Percentiles rank a stretch among this genome's conserved stretches.
Conservation (phyloP, 306 rosid species). For the Acmispon strigosus region DNA sequence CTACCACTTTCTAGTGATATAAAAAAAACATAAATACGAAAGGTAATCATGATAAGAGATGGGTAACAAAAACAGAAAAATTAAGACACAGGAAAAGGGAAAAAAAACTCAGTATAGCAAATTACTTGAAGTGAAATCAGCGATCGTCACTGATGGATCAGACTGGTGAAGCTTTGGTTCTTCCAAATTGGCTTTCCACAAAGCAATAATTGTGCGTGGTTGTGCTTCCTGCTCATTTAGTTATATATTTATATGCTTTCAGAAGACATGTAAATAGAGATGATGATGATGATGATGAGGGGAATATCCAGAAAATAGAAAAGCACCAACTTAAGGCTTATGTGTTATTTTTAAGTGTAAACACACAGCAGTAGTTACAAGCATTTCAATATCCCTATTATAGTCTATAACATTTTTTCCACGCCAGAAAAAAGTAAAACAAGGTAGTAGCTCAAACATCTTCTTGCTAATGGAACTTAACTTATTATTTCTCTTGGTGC, state of each 20-base stretch:
- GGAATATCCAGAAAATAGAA: neutral
- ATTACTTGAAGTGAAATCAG: slow-evolving; percentile 50
- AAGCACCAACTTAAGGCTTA: slow-evolving; percentile 6
- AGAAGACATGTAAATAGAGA: slow-evolving; percentile 14
- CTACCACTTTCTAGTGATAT: slow-evolving; percentile 18
- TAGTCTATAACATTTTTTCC: neutral
- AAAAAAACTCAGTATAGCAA: slow-evolving; percentile 17
- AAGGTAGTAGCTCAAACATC: neutral
- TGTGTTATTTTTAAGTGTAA: neutral
- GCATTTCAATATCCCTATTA: neutral
- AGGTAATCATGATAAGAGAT: neutral
- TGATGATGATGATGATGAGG: neutral
- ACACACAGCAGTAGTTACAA: neutral
- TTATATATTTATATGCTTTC: slow-evolving; percentile 4
- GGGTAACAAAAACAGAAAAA: neutral
- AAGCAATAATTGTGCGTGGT: slow-evolving; percentile 59
- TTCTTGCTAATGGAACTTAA: neutral
- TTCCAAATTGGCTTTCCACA: slow-evolving; percentile 85
- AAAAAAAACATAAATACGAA: slow-evolving; percentile 13
- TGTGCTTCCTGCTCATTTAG: slow-evolving; percentile 65
- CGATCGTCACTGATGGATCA: slow-evolving; percentile 73
- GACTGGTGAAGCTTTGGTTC: slow-evolving; percentile 70
- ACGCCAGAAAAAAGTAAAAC: neutral
- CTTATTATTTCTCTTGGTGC: neutral
- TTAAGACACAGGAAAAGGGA: neutral